Evolutionary conservation across 2,329 filamentous ascomycete genomes (phyloP), one percentile per base, ranked within the genome.

Genomic region (Curvularia sp.): DNA sequence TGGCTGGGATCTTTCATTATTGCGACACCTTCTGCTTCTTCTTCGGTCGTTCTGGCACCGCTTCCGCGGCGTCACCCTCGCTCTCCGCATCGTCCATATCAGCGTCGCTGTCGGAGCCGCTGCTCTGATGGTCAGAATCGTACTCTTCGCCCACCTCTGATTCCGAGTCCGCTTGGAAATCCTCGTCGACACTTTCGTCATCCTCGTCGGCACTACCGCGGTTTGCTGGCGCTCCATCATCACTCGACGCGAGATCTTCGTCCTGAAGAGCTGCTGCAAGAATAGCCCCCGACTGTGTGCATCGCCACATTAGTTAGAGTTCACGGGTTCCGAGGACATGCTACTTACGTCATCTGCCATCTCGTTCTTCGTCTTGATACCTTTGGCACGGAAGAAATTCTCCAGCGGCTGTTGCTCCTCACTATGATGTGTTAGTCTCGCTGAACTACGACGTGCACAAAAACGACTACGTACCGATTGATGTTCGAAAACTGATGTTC

Each of bases 401-500:
- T 99, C 95, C n/a, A 99, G 86, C 6, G 92, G 91, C 80, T 95
- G 91, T 78, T 98, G 92, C 76, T 99, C 95, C 81, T 99, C 95
- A 69, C 84, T 85, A 55, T 35, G 22, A 62, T 73, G 49, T 75
- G 66, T 72, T 64, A 71, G 67, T 57, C 49, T 51, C 57, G 49
- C 55, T 58, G 20, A 43, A 18, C 12, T 49, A 10, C 18, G 41
- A 7, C 18, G 15, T 44, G 33, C 26, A 13, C 4, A 18, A 47
- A 47, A 31, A 18, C 28, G 10, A 26, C 12, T 15, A 66, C 80
- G 68, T 76, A 85, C 84, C 94, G 90, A 77, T 97, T 99, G 78
- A 99, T 99, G 83, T 99, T 99, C 81, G 93, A 97, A 82, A 99
- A 99, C 73, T 97, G 93, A 69, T 93, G 92, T 72, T 96, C 93